phyloP scores from a whole-genome alignment of 768 basidiomycete species.

The Russula ochroleuca region DNA sequence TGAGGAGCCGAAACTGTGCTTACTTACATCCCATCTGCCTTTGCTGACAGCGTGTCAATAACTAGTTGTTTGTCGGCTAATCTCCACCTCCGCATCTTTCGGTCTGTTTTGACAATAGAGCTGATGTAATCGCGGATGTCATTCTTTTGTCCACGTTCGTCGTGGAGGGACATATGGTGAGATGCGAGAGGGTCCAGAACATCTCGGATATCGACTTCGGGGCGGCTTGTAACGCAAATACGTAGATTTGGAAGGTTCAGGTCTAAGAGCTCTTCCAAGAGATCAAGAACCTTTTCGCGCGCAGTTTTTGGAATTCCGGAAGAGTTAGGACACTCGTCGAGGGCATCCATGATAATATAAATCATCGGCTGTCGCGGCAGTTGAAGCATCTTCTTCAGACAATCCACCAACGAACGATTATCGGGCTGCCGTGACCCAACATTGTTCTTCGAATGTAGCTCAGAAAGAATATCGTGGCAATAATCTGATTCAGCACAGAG shows the following conservation, averaged over 20 bases:
- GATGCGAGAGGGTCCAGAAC: background rate
- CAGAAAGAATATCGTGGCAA: background rate
- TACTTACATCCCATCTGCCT: conserved; percentile 1
- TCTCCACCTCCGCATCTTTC: conserved; percentile 2
- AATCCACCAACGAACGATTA: background rate
- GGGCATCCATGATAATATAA: conserved; percentile 1
- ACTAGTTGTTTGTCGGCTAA: background rate
- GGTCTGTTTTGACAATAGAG: background rate
- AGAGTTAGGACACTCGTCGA: conserved; percentile 11
- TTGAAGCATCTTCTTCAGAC: background rate
- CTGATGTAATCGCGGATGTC: background rate
- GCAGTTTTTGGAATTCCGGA: background rate
- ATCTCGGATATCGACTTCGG: background rate
- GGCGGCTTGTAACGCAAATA: background rate
- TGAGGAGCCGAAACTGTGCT: background rate
- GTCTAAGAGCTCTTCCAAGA: background rate
- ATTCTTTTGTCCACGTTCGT: background rate
- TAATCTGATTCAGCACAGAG: background rate
- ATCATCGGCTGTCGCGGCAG: background rate
- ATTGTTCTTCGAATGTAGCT: background rate
- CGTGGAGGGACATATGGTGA: background rate
- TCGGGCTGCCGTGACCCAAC: background rate
- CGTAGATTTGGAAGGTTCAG: background rate
- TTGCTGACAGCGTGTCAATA: background rate
- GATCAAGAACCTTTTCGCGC: background rate